phyloP scores from a whole-genome alignment of 345 rosid genomes.

The Moricandia arvensis region DNA sequence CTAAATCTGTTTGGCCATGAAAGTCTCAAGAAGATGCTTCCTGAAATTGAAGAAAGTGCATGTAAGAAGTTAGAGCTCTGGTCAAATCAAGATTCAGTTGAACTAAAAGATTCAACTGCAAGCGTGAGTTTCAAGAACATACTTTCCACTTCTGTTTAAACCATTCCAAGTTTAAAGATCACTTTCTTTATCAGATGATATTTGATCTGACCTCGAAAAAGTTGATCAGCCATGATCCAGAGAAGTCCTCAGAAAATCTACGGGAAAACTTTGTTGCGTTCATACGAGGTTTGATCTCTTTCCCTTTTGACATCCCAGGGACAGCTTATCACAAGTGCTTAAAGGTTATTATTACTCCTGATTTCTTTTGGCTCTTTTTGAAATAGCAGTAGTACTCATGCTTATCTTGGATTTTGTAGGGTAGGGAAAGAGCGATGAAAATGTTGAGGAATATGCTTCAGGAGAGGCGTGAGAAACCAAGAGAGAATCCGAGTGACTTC shows the following conservation, averaged over 20 bases:
- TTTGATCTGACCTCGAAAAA: conserved; percentile 29
- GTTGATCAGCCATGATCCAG: conserved; percentile 28
- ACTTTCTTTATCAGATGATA: conserved; percentile 30
- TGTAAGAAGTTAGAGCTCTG: conserved; percentile 51
- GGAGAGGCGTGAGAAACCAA: conserved; percentile 59
- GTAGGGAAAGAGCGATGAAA: conserved; percentile 81
- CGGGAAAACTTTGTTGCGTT: conserved; percentile 32
- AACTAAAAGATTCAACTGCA: conserved; percentile 78
- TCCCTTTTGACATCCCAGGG: conserved; percentile 42
- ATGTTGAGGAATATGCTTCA: conserved; percentile 70
- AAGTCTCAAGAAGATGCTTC: conserved; percentile 75
- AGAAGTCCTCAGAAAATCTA: conserved; percentile 27
- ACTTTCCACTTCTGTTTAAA: not conserved
- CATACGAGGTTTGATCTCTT: conserved; percentile 35
- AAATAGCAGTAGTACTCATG: conserved; percentile 6
- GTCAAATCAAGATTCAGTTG: conserved; percentile 56
- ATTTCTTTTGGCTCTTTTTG: not conserved
- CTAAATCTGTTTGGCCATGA: conserved; percentile 77
- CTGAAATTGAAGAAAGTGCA: conserved; percentile 64
- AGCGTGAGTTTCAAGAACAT: conserved; percentile 47
- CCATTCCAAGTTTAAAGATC: not conserved
- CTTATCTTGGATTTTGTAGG: conserved; percentile 47
- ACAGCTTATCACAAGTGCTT: conserved; percentile 42
- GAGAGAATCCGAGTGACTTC: conserved; percentile 56
- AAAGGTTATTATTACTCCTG: conserved; percentile 20